Evolutionary conservation across 139 green algal genomes (phyloP).

Genomic region (Chlorella sp.): DNA sequence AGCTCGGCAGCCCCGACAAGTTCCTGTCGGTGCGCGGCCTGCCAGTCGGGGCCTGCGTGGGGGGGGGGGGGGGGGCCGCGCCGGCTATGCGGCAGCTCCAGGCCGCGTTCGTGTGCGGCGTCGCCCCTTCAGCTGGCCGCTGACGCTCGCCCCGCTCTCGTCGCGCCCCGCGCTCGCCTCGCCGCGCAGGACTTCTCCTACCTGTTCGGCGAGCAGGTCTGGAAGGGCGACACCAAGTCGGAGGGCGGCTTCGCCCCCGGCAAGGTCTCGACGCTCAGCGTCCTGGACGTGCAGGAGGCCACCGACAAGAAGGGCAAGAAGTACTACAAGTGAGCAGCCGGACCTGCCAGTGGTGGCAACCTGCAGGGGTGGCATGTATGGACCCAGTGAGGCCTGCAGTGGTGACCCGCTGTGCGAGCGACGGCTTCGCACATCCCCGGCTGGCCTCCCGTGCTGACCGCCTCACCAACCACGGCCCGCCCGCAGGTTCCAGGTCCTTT

Average conservation of each 20-base stretch:
- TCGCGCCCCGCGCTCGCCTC: no score
- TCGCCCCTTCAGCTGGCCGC: no score
- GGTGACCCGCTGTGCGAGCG: not conserved
- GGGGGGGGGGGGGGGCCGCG: no score
- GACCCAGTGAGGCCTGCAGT: not conserved
- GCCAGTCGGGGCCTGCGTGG: no score
- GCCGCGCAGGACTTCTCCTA: conserved; percentile 70
- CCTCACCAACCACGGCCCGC: not conserved
- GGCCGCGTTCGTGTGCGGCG: no score
- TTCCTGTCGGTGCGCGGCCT: no score
- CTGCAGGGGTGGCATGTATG: no score
- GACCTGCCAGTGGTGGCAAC: no score
- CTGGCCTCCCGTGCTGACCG: not conserved
- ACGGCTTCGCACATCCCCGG: not conserved
- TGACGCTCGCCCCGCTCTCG: no score
- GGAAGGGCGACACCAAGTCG: conserved; percentile 81
- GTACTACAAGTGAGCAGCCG: conserved; percentile 85
- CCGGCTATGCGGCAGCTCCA: no score
- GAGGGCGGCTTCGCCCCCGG: conserved; percentile 94
- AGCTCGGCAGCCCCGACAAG: conserved; percentile 82
- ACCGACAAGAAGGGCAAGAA: conserved; percentile 94
- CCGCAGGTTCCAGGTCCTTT: conserved; percentile 72
- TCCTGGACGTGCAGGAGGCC: conserved; percentile 81
- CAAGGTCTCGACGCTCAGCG: conserved; percentile 77
- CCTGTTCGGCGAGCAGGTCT: conserved; percentile 82